Base-by-base conservation (phyloP, 2,329 filamentous ascomycete species). In the Penicillium sp. region DNA sequence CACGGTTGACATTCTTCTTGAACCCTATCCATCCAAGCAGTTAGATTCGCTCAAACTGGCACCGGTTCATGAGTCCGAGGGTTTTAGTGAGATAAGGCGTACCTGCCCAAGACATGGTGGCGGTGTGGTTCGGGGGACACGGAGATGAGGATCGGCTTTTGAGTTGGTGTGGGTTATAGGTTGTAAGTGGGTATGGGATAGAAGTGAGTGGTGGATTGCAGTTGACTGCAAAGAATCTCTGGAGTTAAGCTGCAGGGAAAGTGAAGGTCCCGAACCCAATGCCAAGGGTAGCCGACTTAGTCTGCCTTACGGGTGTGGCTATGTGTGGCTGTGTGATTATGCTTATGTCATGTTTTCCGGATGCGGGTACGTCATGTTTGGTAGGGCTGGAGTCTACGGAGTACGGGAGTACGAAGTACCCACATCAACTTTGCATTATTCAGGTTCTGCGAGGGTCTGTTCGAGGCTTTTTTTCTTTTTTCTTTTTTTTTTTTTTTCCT, bases 1-100 rank as follows among this genome's bases (percentile, higher is more conserved):
- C 93, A 81, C 94, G 91, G 82, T 94, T 93, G 82, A 97, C 93
- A 87, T 96, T 96, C 78, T 96, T 96, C 82, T 94, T 92, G 81
- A 92, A 93, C 65, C 89, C 89, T 89, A 70, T 36, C n/a, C n/a
- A 31, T 27, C 27, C 19, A 23, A 19, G n/a, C 29, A 21, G 49
- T 57, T 47, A 57, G 49, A 42, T 45, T 44, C 33, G 21, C 27
- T 39, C 27, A 21, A 0, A 29, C 6, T 17, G n/a, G 12, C 27
- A 39, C 19, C 43, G 52, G 44, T 54, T 61, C 23, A n/a, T 52
- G 39, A 53, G 29, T 23, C 43, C 23, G 42, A 36, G 25, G 12
- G 21, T 27, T 25, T 25, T 47, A 27, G 29, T 35, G 39, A 33
- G 31, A 33, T 35, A 47, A 47, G 38, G 50, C 70, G 53, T 68